Conservation (phyloP, 148 eudicot genomes). For the Polygonum maritimum region DNA sequence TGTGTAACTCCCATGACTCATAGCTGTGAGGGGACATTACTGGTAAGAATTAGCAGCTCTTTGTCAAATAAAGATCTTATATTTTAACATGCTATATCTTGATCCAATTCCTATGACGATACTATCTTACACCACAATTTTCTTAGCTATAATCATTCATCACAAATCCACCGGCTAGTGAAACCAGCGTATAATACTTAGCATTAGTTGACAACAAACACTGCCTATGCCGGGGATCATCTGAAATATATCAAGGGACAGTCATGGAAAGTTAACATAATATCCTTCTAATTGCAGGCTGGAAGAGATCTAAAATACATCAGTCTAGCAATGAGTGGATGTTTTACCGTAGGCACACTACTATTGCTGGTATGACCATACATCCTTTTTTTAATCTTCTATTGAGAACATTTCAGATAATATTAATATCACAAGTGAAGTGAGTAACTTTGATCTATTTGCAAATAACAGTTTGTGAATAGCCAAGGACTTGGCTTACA, state of each 20-base stretch:
- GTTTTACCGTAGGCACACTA: constrained; percentile 58
- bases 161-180: not conserved
- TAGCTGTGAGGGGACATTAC: constrained; percentile 63
- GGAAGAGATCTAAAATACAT: constrained; percentile 78
- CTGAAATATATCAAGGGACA: not conserved
- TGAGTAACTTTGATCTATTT: not conserved
- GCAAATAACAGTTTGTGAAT: constrained; percentile 27
- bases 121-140: not conserved
- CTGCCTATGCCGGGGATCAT: not conserved
- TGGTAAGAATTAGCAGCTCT: constrained; percentile 32
- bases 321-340: constrained; percentile 66
- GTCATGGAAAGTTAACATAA: not conserved
- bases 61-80: not conserved
- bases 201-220: not conserved
- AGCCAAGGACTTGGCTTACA: constrained; percentile 31
- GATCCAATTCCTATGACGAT: not conserved
- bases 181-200: not conserved
- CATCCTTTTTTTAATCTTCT: not conserved
- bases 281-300: constrained; percentile 45
- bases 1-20: constrained; percentile 47
- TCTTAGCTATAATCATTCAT: not conserved
- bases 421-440: not conserved
- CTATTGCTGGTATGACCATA: constrained; percentile 48
- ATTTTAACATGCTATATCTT: not conserved
- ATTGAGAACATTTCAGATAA: not conserved